A percentile compares a stretch with the other conserved stretches of the same genome.
Conservation (phyloP, 2,329 filamentous ascomycete species). For the Clarireedia paspali region DNA sequence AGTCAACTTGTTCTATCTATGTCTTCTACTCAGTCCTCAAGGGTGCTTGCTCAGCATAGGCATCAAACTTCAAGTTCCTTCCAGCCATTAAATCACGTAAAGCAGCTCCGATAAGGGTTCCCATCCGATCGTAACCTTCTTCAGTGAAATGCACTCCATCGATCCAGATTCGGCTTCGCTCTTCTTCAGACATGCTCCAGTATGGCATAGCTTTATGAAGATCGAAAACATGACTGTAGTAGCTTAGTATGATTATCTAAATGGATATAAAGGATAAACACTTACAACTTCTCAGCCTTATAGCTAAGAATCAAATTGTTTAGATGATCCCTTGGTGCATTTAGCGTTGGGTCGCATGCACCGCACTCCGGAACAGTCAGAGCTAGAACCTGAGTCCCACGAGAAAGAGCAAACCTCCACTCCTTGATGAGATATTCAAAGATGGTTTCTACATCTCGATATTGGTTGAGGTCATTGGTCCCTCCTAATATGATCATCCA, state of each 20-base stretch:
- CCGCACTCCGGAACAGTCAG: slow-evolving; percentile 53
- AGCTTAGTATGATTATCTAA: not conserved
- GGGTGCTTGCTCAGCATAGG: not conserved
- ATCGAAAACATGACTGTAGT: slow-evolving; percentile 46
- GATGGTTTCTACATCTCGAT: slow-evolving; percentile 34
- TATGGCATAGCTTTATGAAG: slow-evolving; percentile 48
- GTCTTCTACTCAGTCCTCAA: not conserved
- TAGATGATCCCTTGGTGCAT: slow-evolving; percentile 35
- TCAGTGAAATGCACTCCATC: slow-evolving; percentile 52
- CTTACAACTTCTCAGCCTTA: slow-evolving; percentile 45
- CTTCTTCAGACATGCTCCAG: slow-evolving; percentile 37
- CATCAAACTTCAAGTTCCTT: slow-evolving; percentile 16
- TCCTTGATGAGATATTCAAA: slow-evolving; percentile 40
- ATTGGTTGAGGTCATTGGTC: slow-evolving; percentile 52
- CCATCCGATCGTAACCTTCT: slow-evolving; percentile 56
- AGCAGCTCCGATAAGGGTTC: slow-evolving; percentile 45
- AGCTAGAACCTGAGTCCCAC: slow-evolving; percentile 49
- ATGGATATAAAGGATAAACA: slow-evolving; percentile 9
- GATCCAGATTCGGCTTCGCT: slow-evolving; percentile 47
- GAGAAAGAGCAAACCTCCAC: slow-evolving; percentile 43
- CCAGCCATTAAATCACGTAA: slow-evolving; percentile 39
- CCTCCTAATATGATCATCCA: slow-evolving; percentile 58
- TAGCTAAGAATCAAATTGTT: slow-evolving; percentile 47
- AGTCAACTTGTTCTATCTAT: not conserved
- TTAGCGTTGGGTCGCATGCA: slow-evolving; percentile 23